A percentile compares a stretch with the other conserved stretches of the same genome.
phyloP scores from a whole-genome alignment of 495 filamentous ascomycete species.

The Astrocystis sublimbata region DNA sequence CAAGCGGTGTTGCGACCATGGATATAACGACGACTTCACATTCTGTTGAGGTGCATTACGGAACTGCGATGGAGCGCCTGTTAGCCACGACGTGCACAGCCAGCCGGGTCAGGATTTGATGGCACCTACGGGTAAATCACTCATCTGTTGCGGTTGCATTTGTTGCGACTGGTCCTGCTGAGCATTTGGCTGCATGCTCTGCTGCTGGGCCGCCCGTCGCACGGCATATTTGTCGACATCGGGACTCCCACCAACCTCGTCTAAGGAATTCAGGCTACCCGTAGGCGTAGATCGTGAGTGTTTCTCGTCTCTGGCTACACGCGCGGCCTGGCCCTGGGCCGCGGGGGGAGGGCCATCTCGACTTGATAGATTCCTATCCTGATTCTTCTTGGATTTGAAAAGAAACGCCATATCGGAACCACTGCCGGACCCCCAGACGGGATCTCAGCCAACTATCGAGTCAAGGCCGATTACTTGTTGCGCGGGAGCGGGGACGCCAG shows the following conservation, averaged over 20 bases:
- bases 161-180: constrained; percentile 35
- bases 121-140: constrained; percentile 54
- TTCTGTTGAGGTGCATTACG: constrained; percentile 47
- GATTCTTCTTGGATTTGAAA: constrained; percentile 70
- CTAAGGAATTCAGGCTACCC: constrained; percentile 55
- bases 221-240: constrained; percentile 46
- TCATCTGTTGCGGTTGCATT: constrained; percentile 31
- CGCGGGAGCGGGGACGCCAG: background rate
- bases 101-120: background rate
- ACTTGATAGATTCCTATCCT: constrained; percentile 48
- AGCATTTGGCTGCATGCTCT: too few species aligned
- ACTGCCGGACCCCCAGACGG: constrained; percentile 23
- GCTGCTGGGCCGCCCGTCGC: constrained; percentile 40
- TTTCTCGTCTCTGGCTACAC: constrained; percentile 50
- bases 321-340: constrained; percentile 40
- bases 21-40: constrained; percentile 71
- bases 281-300: constrained; percentile 53
- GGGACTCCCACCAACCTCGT: constrained; percentile 52
- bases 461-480: constrained; percentile 6
- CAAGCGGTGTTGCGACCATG: constrained; percentile 89
- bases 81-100: constrained; percentile 16
- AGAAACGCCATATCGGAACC: constrained; percentile 65
- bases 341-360: constrained; percentile 46
- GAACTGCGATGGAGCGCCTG: constrained; percentile 36
- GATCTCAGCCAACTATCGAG: constrained; percentile 20